A percentile compares a stretch with the other conserved stretches of the same genome.
Evolutionary conservation across 352 stramenopile species (phyloP).

Genomic region (Elongisporangium anandrum): DNA sequence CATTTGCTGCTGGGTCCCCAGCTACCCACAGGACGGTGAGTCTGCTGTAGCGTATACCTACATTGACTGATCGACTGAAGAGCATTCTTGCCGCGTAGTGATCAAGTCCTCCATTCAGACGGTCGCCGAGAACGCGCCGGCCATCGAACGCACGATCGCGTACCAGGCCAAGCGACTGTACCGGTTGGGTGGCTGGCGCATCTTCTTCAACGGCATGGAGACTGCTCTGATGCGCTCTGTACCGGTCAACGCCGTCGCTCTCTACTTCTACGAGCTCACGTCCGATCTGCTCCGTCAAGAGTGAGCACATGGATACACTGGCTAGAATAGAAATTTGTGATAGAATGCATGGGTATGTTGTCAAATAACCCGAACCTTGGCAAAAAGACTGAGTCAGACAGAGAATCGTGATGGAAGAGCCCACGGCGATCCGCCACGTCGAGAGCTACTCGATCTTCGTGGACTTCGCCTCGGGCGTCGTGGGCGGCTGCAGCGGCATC

Average conservation of each 20-base stretch:
- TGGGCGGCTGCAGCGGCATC: conserved; percentile 48
- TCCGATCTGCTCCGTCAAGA: conserved; percentile 38
- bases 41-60: conserved; percentile 3
- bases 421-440: conserved; percentile 9
- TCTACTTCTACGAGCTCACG: conserved; percentile 81
- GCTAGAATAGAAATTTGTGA: neutral
- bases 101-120: conserved; percentile 87
- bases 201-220: conserved; percentile 77
- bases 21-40: conserved; percentile 76
- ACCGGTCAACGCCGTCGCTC: conserved; percentile 83
- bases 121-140: conserved; percentile 44
- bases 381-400: conserved; percentile 2
- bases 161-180: conserved; percentile 71
- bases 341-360: neutral
- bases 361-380: neutral
- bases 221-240: conserved; percentile 82
- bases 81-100: conserved; percentile 35
- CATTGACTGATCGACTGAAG: too few relatives aligned
- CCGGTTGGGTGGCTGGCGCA: conserved; percentile 48
- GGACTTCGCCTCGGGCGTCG: conserved; percentile 40
- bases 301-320: neutral
- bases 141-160: conserved; percentile 60
- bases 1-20: conserved; percentile 75
- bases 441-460: conserved; percentile 26
- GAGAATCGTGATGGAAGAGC: conserved; percentile 15